Evolutionary conservation across 768 basidiomycete genomes (phyloP).

Genomic region (Suillus subluteus): DNA sequence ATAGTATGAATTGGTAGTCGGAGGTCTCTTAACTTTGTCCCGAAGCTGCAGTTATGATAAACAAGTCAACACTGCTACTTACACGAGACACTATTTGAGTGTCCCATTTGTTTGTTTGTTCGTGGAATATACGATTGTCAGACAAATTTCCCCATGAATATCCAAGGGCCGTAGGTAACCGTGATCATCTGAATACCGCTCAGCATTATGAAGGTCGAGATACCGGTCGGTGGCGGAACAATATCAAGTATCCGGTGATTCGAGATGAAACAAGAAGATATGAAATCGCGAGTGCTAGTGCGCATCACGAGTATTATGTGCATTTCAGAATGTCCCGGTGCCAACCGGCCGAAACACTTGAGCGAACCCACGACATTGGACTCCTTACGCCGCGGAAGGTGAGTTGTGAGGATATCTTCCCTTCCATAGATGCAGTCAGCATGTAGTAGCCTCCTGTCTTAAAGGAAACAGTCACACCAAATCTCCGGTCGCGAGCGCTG

Average conservation of each 20-base stretch:
- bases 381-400: neutral
- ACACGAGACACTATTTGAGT: slow-evolving; percentile 16
- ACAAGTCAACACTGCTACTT: neutral
- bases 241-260: neutral
- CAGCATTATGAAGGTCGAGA: neutral
- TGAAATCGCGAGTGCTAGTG: neutral
- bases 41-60: neutral
- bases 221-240: neutral
- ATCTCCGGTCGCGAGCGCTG: slow-evolving; percentile 18
- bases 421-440: slow-evolving; percentile 20
- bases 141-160: slow-evolving; percentile 13
- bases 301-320: neutral
- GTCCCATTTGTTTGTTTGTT: slow-evolving; percentile 19
- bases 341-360: neutral
- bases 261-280: neutral
- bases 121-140: neutral
- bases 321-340: neutral
- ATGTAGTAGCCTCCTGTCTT: slow-evolving; percentile 11
- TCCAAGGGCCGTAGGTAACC: neutral
- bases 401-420: slow-evolving; percentile 17
- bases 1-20: neutral
- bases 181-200: neutral
- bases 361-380: neutral
- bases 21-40: neutral
- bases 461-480: slow-evolving; percentile 3